Conservation (phyloP, 257 asterid species). For the Linderniella brevidens region DNA sequence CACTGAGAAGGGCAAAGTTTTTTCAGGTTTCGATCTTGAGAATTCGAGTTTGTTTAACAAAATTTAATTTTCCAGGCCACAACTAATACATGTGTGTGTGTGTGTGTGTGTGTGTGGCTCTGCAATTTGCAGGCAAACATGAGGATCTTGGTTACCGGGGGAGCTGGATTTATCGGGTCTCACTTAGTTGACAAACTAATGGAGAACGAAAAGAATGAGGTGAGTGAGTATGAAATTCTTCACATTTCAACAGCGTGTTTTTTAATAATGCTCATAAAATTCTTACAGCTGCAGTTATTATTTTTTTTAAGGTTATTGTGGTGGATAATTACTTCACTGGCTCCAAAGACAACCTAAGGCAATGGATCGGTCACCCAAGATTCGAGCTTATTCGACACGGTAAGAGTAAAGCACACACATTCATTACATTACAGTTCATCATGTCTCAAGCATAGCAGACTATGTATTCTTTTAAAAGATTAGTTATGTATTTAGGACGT, state of each 20-base stretch:
- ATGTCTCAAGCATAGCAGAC: no score
- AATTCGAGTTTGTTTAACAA: background rate
- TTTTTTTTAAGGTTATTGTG: slow-evolving; percentile 51
- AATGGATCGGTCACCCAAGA: slow-evolving; percentile 95
- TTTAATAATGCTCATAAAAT: no score
- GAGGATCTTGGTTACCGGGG: slow-evolving; percentile 96
- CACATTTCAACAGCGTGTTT: no score
- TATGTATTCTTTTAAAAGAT: no score
- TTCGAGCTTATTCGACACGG: slow-evolving; percentile 99
- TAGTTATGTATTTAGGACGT: no score
- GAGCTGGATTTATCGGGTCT: slow-evolving; percentile 99
- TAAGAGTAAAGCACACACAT: no score
- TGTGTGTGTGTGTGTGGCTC: slow-evolving; percentile 4
- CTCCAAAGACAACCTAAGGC: slow-evolving; percentile 79
- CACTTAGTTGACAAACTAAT: slow-evolving; percentile 89
- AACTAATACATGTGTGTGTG: background rate
- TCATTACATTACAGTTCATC: no score
- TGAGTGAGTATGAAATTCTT: slow-evolving; percentile 10
- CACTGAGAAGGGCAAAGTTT: slow-evolving; percentile 77
- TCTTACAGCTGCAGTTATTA: background rate
- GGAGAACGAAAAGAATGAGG: slow-evolving; percentile 96
- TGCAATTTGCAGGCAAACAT: slow-evolving; percentile 56
- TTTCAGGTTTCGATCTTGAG: slow-evolving; percentile 34
- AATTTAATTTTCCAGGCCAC: background rate
- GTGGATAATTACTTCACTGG: slow-evolving; percentile 95